phyloP scores from a whole-genome alignment of 208 protist species.

The Crithidia sp. region DNA sequence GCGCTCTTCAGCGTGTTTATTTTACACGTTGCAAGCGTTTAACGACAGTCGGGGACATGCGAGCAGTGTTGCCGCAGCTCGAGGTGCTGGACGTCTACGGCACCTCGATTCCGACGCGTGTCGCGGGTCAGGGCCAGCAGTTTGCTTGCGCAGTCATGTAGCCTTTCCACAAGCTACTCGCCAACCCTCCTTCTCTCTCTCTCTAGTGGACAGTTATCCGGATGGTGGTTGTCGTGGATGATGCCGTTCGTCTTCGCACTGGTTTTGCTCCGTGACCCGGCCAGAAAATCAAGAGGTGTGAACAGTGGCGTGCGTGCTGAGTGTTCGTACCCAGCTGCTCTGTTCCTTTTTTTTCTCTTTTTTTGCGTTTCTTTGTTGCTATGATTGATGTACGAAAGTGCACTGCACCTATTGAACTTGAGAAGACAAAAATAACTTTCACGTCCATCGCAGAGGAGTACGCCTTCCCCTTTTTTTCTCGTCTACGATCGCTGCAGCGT shows the following conservation, averaged over 20 bases:
- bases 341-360: not conserved
- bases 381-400: not conserved
- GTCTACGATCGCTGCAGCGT: no score
- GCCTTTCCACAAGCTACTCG: not conserved
- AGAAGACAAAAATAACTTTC: no score
- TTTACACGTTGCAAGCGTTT: constrained; percentile 70
- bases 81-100: constrained; percentile 83
- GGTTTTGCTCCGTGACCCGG: not conserved
- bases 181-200: not conserved
- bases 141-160: constrained; percentile 70
- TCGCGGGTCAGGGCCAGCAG: constrained; percentile 53
- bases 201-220: not conserved
- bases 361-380: not conserved
- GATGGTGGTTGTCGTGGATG: not conserved
- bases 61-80: constrained; percentile 43
- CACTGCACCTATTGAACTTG: no score
- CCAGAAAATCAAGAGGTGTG: no score
- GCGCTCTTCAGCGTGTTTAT: constrained; percentile 55
- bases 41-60: constrained; percentile 52
- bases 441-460: no score
- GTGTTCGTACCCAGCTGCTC: not conserved
- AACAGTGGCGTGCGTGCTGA: no score
- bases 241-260: not conserved
- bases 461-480: no score
- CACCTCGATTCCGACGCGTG: constrained; percentile 65